Base-by-base conservation (phyloP, 306 rosid species). In the Ormosia emarginata region DNA sequence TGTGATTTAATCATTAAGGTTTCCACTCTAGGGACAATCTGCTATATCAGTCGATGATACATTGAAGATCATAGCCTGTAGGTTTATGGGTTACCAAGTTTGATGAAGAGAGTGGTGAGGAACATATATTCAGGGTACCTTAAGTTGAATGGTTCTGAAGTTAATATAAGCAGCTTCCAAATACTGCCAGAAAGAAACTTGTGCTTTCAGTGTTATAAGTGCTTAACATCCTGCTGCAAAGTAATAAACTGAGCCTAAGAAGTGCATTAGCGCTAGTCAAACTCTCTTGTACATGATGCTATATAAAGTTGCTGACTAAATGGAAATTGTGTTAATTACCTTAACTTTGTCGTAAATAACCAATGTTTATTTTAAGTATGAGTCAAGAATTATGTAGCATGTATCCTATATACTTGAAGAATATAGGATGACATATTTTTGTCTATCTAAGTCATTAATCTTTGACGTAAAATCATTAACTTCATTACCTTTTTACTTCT, bases 21-120 rank as follows among this genome's bases (percentile, higher is more conserved):
- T n/a, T n/a, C n/a, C n/a, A n/a, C n/a, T n/a, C n/a, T n/a, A n/a
- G n/a, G n/a, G n/a, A n/a, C n/a, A n/a, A n/a, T n/a, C n/a, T n/a
- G n/a, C n/a, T n/a, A n/a, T n/a, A n/a, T n/a, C n/a, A n/a, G n/a
- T n/a, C n/a, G n/a, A n/a, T n/a, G n/a, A n/a, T n/a, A n/a, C n/a
- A n/a, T n/a, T n/a, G n/a, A n/a, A n/a, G n/a, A n/a, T n/a, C n/a
- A n/a, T n/a, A n/a, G n/a, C n/a, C n/a, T n/a, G n/a, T n/a, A n/a
- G n/a, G n/a, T n/a, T n/a, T n/a, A 79, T 93, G 95, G 93, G 77
- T 88, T 59, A 83, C 76, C 33, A 84, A 85, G 79, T 71, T 88
- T 74, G 97, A 93, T 82, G 85, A 93, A 80, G 85, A 90, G 61
- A 89, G 88, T 69, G 95, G 95, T 44, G 95, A 89, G 56, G 94